Evolutionary conservation across 331 rosid species (phyloP).

Genomic region (Saraca asoca): DNA sequence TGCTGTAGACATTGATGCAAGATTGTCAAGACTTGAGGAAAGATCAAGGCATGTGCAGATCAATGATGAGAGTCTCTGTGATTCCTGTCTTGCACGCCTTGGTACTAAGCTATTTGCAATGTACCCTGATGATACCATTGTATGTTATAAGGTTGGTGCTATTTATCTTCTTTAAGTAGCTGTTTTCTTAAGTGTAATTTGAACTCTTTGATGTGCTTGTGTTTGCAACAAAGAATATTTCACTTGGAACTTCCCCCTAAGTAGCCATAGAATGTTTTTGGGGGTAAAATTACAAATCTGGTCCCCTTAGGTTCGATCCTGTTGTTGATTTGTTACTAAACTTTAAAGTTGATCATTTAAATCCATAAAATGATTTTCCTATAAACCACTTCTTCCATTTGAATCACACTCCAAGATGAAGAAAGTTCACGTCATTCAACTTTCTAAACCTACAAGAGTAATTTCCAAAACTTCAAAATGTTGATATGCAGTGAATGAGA

Average conservation of each 20-base stretch:
- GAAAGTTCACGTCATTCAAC: too few species aligned
- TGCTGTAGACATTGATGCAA: constrained; percentile 85
- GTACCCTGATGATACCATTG: constrained; percentile 94
- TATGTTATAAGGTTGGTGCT: constrained; percentile 90
- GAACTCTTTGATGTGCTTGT: constrained; percentile 1
- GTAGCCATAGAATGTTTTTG: background rate
- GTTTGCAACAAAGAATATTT: constrained; percentile 8
- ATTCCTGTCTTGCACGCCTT: constrained; percentile 92
- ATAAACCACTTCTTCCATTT: too few species aligned
- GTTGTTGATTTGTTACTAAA: background rate
- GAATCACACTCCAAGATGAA: too few species aligned
- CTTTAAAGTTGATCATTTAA: constrained; percentile 5
- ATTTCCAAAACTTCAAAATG: too few species aligned
- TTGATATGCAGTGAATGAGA: too few species aligned
- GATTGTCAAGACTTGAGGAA: constrained; percentile 92
- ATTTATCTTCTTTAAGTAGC: constrained; percentile 21
- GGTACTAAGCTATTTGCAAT: constrained; percentile 97
- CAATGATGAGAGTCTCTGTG: constrained; percentile 94
- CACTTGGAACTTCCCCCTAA: background rate
- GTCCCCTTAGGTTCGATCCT: background rate
- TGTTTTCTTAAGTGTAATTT: constrained; percentile 19
- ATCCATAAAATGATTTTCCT: too few species aligned
- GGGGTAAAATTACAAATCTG: background rate
- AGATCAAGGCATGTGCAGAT: constrained; percentile 92
- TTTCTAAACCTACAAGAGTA: too few species aligned